These are phyloP conservation scores for Xylariaceae sp. DNA, from an alignment of 2,329 filamentous ascomycete species.

Conservation along the genomic window DNA sequence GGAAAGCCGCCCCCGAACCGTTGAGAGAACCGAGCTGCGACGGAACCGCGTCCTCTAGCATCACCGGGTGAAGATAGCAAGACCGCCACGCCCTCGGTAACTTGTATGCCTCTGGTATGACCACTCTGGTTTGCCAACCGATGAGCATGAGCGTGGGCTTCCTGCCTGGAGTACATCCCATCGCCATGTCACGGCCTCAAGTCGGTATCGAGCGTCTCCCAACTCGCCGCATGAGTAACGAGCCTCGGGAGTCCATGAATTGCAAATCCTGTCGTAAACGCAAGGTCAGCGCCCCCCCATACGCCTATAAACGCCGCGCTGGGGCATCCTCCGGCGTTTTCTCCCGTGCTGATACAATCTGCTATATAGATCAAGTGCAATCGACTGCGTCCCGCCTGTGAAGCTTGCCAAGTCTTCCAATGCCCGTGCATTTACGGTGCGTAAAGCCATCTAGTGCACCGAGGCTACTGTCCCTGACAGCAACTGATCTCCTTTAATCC, in stretches of 20 bases:
- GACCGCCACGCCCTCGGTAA: too few relatives aligned
- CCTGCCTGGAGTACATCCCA: slow-evolving; percentile 36
- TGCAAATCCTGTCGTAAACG: slow-evolving; percentile 90
- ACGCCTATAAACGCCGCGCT: slow-evolving; percentile 1
- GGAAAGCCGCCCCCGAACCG: too few relatives aligned
- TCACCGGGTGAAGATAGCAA: too few relatives aligned
- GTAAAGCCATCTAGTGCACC: slow-evolving; percentile 16
- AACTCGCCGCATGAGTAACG: slow-evolving; percentile 60
- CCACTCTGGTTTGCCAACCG: slow-evolving; percentile 31
- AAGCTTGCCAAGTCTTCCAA: slow-evolving; percentile 84
- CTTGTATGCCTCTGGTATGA: slow-evolving; percentile 16
- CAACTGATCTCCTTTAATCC: slow-evolving; percentile 6
- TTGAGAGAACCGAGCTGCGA: too few relatives aligned
- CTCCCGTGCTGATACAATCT: too few relatives aligned
- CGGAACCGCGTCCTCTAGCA: too few relatives aligned
- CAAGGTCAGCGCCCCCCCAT: slow-evolving; percentile 53
- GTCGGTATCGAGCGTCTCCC: slow-evolving; percentile 76
- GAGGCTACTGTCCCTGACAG: slow-evolving; percentile 6
- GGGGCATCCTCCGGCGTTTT: too few relatives aligned
- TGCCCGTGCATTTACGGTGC: slow-evolving; percentile 82
- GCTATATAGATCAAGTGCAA: slow-evolving; percentile 78
- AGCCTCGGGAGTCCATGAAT: slow-evolving; percentile 81
- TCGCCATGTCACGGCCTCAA: slow-evolving; percentile 63
- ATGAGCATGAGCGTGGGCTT: slow-evolving; percentile 34
- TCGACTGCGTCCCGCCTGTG: slow-evolving; percentile 72